Evolutionary conservation across 2,329 filamentous ascomycete genomes (phyloP), one percentile per base, ranked within the genome.

Genomic region (Xylaria sp.): DNA sequence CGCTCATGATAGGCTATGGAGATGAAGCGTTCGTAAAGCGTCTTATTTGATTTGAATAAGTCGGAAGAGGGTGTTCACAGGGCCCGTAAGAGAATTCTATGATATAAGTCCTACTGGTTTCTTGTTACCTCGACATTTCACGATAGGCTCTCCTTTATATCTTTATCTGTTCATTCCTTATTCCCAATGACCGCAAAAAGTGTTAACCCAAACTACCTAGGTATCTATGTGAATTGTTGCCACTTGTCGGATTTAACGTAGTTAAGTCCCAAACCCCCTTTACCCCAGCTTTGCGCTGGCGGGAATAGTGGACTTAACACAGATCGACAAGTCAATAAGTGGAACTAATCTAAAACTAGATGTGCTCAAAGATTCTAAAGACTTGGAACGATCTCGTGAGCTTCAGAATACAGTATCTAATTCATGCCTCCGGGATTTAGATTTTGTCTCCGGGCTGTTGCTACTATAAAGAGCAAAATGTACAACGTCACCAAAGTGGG

Each of bases 301-400:
- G 60, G 60, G 30, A 50, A 63, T 63, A 64, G 32, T 52, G 61
- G 61, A 58, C 32, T 64, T 64, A 58, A 64, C 50, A 48, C 1
- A 13, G 30, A 10, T 32, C 2, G 28, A 32, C n/a, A 4, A 34
- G 23, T 53, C n/a, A 50, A 39, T 13, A 52, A 61, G 43, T 50
- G 57, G 43, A 13, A 30, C 30, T 48, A 20, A 6, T 4, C n/a
- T n/a, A n/a, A n/a, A n/a, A n/a, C n/a, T n/a, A n/a, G n/a, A n/a
- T n/a, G n/a, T n/a, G n/a, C n/a, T n/a, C n/a, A n/a, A n/a, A n/a
- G n/a, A n/a, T n/a, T n/a, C n/a, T n/a, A n/a, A n/a, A n/a, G n/a
- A n/a, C n/a, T n/a, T n/a, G n/a, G n/a, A n/a, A n/a, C n/a, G n/a
- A n/a, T n/a, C n/a, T n/a, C n/a, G n/a, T n/a, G n/a, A n/a, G n/a